Base-by-base conservation (phyloP, 2,329 filamentous ascomycete species). In the Cryphonectria carpinicola region DNA sequence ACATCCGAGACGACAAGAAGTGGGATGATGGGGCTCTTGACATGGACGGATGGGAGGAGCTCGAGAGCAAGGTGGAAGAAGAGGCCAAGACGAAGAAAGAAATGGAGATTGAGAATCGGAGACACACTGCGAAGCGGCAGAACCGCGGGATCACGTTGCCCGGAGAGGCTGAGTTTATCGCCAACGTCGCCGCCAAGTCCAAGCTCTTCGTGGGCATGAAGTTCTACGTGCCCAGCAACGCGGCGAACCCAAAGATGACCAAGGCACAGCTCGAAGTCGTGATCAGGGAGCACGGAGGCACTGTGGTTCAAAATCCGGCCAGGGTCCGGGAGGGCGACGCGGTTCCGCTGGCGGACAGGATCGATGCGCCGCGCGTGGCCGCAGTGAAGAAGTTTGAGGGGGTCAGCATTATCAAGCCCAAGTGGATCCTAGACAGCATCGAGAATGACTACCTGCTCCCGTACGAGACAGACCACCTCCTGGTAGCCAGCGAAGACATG, bases 221-320 rank as follows among this genome's bases (percentile, higher is more conserved):
- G 56, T 97, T 98, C 78, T 97, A 90, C 81, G 87, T 98, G 28
- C 87, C 98, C 77, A 95, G 92, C 1, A 94, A 97, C 67, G 90
- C 91, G 39, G 78, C 86, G 1, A 84, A 87, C 58, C 93, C 93
- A 35, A 96, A 93, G 80, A 94, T 89, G 78, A 87, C 87, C 7
- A 98, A 97, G 79, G 84, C 87, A 0, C 90, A 97, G 73, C 83
- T 99, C 1, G 95, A 98, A 79, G 84, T 88, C 11, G 80, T 97
- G 1, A 87, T 98, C 76, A 97, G 96, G 79, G 87, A 90, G 6
- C 90, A 98, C 72, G 95, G 95, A 4, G 96, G 94, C 7, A 88
- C 82, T 13, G 86, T 98, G 43, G 92, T 91, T 10, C 94, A 98
- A 78, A 90, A 90, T 14, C 88, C 93, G 8, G 87, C 84, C 5